Evolutionary conservation across 192 early-diverging fungal genomes (phyloP), one percentile per base, ranked within the genome.

Genomic region (Coemansia sp.): DNA sequence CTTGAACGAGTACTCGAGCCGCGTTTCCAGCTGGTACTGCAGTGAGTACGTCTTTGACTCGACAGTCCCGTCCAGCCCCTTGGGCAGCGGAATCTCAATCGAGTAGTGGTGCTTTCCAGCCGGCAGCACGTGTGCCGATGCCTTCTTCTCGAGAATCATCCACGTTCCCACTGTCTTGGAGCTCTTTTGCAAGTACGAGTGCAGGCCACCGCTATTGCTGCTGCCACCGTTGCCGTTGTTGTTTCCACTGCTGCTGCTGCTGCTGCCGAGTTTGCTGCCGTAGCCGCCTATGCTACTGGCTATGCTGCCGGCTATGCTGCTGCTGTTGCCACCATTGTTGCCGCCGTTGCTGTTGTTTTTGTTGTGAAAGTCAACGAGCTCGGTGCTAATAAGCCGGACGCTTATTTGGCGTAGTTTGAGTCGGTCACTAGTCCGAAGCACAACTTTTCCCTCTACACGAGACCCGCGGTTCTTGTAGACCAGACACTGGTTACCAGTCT

Each of bases 81-180:
- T 57, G 10, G 71, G 71, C 60, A 73, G 35, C 5, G 59, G 56
- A 2, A 71, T 64, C 16, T 77, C 68, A 32, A 77, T 67, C 31
- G 74, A 59, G 33, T 77, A 77, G 25, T 58, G 52, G 46, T 77
- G 74, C 42, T 64, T 55, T 35, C 74, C 74, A 1, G 58, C 55
- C 22, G 43, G 53, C 24, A 77, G 51, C 21, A 63, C 53, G 31
- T 65, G 64, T 21, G 55, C 32, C 28, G 31, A 35, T n/a, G 44
- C n/a, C 32, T 54, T 27, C 30, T 58, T 56, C 28, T 50, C 58
- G 24, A 73, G 56, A 12, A 73, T 53, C 6, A 55, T 54, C 71
- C 71, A 73, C 19, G 56, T 63, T 49, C 64, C 63, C 5, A 71
- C 40, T 0, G 61, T 46, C 9, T 40, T 51, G 4, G 67, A 64